Evolutionary conservation across 768 basidiomycete species (phyloP).

Genomic region (Amanita muscaria): DNA sequence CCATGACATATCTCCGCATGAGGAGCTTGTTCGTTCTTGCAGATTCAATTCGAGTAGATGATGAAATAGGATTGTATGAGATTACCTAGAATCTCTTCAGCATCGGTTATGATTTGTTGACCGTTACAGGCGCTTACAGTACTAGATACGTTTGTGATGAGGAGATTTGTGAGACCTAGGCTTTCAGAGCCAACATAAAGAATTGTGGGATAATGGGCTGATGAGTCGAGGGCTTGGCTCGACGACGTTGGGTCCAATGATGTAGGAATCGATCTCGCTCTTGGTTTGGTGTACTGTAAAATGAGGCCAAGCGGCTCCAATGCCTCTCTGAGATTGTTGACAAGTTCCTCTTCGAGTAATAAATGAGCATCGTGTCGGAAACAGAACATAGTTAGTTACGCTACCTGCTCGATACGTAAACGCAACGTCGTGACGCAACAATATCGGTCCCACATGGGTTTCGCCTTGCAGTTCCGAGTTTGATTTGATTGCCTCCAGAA

Average conservation of each 20-base stretch:
- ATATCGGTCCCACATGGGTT: conserved; percentile 22
- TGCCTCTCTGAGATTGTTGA: conserved; percentile 18
- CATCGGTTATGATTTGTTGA: too few relatives aligned
- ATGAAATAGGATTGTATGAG: conserved; percentile 59
- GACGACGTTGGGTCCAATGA: conserved; percentile 4
- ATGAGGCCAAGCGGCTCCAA: conserved; percentile 18
- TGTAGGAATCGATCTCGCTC: conserved; percentile 13
- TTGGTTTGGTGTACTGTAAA: conserved; percentile 30
- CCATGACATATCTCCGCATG: conserved; percentile 80
- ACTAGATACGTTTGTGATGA: conserved; percentile 70
- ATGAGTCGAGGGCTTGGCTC: conserved; percentile 8
- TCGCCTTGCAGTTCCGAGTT: conserved; percentile 10
- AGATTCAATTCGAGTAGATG: conserved; percentile 47
- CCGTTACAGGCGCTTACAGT: conserved; percentile 36
- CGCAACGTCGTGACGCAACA: conserved; percentile 70
- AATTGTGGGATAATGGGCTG: conserved; percentile 20
- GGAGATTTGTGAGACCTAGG: conserved; percentile 71
- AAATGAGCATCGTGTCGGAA: neutral
- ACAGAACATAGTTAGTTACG: neutral
- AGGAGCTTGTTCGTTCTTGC: conserved; percentile 68
- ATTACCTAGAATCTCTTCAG: conserved; percentile 62
- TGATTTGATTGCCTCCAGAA: conserved; percentile 27
- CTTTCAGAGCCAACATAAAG: conserved; percentile 72
- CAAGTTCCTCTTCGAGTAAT: conserved; percentile 13
- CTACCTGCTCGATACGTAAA: conserved; percentile 64